Evolutionary conservation across 169 alveolate genomes (phyloP), one percentile per base, ranked within the genome.

Genomic region (Plasmodium vinckei): DNA sequence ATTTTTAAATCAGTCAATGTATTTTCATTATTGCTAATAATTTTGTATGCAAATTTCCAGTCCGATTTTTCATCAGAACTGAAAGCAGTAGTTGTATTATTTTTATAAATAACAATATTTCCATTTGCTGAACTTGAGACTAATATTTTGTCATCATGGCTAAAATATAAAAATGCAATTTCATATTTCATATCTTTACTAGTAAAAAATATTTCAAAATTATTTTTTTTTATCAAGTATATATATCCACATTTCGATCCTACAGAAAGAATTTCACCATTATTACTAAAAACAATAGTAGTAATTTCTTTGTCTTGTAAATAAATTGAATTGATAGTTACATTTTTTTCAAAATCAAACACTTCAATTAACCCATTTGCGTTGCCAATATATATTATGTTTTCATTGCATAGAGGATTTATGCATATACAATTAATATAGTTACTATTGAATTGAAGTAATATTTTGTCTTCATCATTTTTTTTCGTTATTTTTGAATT

Each of bases 141-240:
- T 13, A 82, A 64, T 42, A 82, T 54, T 10, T 57, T 65, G 9
- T 82, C 90, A 82, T 82, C 90, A 9, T 82, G 86, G 57, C 90
- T 82, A 70, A 82, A 82, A 61, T 57, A 67, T 15, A 82, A 61
- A 61, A 54, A 82, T 3, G 63, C 42, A 5, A 82, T 70, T 67
- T 82, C 73, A 53, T 82, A 69, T n/a, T 82, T 82, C 72, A 82
- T 67, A 33, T 82, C 90, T 68, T 56, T 82, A 72, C 90, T 82
- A 27, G 51, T 67, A 49, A 82, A 82, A 54, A 82, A 68, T 39
- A 47, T 65, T 53, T 82, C 61, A 23, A 53, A 47, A 0, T 12
- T 69, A 46, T 12, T 60, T 46, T 72, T n/a, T 12, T 54, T 82
- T 25, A 82, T 65, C 54, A 82, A 12, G 21, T 68, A 65, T 51